A percentile compares a stretch with the other conserved stretches of the same genome.
Evolutionary conservation across 768 basidiomycete species (phyloP).

Genomic region (Collybia nuda): DNA sequence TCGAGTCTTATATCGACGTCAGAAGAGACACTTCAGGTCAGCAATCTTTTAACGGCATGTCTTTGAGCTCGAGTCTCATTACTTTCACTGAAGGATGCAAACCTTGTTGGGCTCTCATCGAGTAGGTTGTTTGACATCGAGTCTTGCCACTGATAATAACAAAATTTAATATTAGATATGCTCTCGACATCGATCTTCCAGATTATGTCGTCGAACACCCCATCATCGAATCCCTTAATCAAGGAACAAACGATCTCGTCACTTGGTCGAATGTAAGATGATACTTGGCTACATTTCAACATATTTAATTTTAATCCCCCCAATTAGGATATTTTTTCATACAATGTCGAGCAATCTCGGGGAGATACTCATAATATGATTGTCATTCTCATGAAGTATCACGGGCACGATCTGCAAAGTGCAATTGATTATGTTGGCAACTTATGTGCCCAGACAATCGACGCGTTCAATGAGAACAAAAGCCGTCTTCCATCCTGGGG

Average conservation of each 20-base stretch:
- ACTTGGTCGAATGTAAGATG: constrained; percentile 78
- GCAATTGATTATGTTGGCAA: constrained; percentile 67
- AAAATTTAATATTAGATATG: constrained; percentile 41
- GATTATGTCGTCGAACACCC: constrained; percentile 70
- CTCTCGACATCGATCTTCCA: constrained; percentile 66
- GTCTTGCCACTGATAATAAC: neutral
- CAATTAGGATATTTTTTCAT: constrained; percentile 69
- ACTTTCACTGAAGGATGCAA: constrained; percentile 48
- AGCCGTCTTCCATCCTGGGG: constrained; percentile 61
- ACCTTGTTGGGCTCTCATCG: constrained; percentile 74
- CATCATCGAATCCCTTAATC: constrained; percentile 56
- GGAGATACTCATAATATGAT: constrained; percentile 75
- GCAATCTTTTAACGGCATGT: neutral
- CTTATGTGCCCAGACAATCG: constrained; percentile 55
- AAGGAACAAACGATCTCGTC: constrained; percentile 74
- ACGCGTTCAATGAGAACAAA: constrained; percentile 48
- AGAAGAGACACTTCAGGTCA: constrained; percentile 73
- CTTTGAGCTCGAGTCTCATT: neutral
- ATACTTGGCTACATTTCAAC: constrained; percentile 1
- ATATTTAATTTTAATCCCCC: constrained; percentile 1
- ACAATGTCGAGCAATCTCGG: constrained; percentile 72
- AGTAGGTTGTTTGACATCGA: constrained; percentile 36
- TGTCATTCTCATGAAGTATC: constrained; percentile 63
- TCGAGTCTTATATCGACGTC: constrained; percentile 71
- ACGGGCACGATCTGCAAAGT: constrained; percentile 54